Evolutionary conservation across 2,329 filamentous ascomycete genomes (phyloP).

Genomic region (Ramichloridium luteum): DNA sequence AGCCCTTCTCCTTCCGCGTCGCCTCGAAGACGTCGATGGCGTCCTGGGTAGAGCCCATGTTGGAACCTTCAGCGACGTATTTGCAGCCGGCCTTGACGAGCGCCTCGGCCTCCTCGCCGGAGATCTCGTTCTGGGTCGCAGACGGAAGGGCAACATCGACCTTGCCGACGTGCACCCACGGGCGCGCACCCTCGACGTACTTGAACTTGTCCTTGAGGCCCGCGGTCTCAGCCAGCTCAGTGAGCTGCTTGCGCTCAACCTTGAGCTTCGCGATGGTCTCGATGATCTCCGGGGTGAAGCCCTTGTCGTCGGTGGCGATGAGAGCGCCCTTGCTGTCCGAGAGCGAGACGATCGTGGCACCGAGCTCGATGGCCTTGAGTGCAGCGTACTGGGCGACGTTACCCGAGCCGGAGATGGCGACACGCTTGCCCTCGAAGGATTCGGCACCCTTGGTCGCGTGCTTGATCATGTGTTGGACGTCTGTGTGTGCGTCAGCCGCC

Average conservation of each 20-base stretch:
- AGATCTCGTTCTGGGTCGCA: conserved; percentile 97
- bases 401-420: conserved; percentile 90
- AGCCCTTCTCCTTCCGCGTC: conserved; percentile 56
- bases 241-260: conserved; percentile 71
- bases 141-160: conserved; percentile 86
- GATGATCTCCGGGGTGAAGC: conserved; percentile 71
- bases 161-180: conserved; percentile 80
- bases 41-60: conserved; percentile 97
- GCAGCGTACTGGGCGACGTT: conserved; percentile 98
- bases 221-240: conserved; percentile 50
- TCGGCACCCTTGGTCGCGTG: conserved; percentile 69
- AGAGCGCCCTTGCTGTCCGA: conserved; percentile 84
- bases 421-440: conserved; percentile 77
- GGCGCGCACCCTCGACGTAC: conserved; percentile 77
- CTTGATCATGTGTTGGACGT: conserved; percentile 89
- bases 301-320: conserved; percentile 56
- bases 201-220: conserved; percentile 56
- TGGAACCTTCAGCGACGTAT: conserved; percentile 91
- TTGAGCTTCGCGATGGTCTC: conserved; percentile 71
- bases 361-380: conserved; percentile 91
- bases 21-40: conserved; percentile 90
- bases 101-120: conserved; percentile 72
- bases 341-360: conserved; percentile 80
- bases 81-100: conserved; percentile 64
- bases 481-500: no score